These are phyloP conservation scores for Scheffersomyces coipomensis DNA, from an alignment of 805 yeast genomes.

Conservation along the genomic window DNA sequence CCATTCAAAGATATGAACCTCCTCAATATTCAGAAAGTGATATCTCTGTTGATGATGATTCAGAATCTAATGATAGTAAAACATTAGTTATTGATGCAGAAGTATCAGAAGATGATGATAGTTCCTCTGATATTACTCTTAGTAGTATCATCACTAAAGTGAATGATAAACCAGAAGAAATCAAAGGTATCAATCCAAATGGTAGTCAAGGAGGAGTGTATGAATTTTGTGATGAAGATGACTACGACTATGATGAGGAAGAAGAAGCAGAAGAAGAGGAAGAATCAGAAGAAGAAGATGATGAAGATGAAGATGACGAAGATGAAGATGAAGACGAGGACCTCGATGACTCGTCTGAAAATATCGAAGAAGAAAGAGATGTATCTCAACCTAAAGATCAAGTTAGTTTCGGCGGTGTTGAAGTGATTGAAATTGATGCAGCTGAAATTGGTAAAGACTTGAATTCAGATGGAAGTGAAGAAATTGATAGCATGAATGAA, in stretches of 20 bases:
- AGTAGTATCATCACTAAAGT: too few species aligned
- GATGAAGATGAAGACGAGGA: conserved; percentile 1
- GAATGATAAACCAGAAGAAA: too few species aligned
- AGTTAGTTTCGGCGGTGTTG: neutral
- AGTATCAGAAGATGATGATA: neutral
- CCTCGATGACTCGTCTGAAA: neutral
- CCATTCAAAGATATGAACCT: neutral
- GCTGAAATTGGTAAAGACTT: neutral
- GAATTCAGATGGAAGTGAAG: neutral
- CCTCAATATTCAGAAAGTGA: neutral
- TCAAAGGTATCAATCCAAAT: too few species aligned
- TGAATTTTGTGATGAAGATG: neutral
- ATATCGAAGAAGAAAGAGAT: too few species aligned
- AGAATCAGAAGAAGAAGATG: neutral
- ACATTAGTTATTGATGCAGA: neutral
- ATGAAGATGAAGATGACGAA: neutral
- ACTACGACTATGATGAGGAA: neutral
- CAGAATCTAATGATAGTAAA: neutral
- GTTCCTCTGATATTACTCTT: too few species aligned
- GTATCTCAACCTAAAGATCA: neutral
- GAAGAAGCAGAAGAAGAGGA: neutral
- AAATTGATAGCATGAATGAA: neutral
- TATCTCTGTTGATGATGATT: neutral
- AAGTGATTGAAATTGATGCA: neutral
- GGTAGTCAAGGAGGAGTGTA: neutral